Percentiles rank a stretch among this genome's conserved stretches.
Evolutionary conservation across 148 eudicot species (phyloP).

Genomic region (Silene conica): DNA sequence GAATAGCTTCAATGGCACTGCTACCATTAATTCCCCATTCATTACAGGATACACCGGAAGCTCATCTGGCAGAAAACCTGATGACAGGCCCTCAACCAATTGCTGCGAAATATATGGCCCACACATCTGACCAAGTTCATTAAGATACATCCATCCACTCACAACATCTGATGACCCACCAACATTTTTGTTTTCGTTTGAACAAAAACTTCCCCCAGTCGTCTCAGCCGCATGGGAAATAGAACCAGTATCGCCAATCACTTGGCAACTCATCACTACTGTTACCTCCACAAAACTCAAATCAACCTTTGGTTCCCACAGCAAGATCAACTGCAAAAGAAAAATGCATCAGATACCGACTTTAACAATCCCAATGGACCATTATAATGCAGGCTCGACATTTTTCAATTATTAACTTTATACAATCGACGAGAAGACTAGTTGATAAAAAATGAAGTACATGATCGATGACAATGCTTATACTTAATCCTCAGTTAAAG

Average conservation of each 20-base stretch:
- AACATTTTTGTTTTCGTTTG: slow-evolving; percentile 24
- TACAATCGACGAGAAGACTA: background rate
- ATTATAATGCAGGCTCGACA: background rate
- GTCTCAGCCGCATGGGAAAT: slow-evolving; percentile 29
- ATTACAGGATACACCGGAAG: slow-evolving; percentile 79
- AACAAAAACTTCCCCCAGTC: slow-evolving; percentile 30
- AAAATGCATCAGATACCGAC: background rate
- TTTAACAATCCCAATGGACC: background rate
- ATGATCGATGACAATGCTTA: background rate
- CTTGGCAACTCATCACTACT: slow-evolving; percentile 43
- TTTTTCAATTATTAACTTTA: background rate
- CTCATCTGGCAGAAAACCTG: slow-evolving; percentile 79
- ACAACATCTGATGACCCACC: slow-evolving; percentile 35
- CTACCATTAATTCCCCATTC: slow-evolving; percentile 49
- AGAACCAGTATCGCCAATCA: slow-evolving; percentile 39
- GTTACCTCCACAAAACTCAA: slow-evolving; percentile 24
- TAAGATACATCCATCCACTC: slow-evolving; percentile 92
- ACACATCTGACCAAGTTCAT: slow-evolving; percentile 79
- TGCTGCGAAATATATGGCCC: slow-evolving; percentile 91
- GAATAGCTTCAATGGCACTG: slow-evolving; percentile 74
- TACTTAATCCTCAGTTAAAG: background rate
- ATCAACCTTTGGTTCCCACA: slow-evolving; percentile 26
- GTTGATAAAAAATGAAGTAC: background rate
- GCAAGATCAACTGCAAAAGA: slow-evolving; percentile 25
- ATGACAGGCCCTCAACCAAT: slow-evolving; percentile 68